Evolutionary conservation across 1,284 basidiomycete species (phyloP), one percentile per base, ranked within the genome.

Genomic region (Farysia itapuensis): DNA sequence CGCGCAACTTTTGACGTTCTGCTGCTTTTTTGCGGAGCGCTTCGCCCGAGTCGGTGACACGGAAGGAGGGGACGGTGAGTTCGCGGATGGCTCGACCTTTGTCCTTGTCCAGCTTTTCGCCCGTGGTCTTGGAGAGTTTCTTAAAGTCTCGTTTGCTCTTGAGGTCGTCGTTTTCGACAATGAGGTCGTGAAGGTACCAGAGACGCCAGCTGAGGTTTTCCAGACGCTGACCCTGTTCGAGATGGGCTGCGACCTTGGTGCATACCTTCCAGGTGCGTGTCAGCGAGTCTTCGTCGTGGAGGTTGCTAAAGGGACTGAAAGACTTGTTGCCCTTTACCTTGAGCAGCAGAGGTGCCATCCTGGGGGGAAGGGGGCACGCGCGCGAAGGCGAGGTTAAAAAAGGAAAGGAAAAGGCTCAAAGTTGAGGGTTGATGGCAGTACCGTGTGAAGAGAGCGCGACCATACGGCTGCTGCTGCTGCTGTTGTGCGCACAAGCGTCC

Each of bases 151-250:
- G 39, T 18, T 40, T 34, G 40, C 50, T 60, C 35, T 57, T 56
- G 40, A 51, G 34, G 30, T 66, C 58, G 35, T 63, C 52, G 22
- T 61, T 46, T 41, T 64, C 52, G 31, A 60, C 65, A 42, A 51
- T 53, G 28, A 59, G 59, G 24, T 60, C 53, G 35, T 61, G 57
- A 7, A 68, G 53, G 29, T 65, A 58, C 67, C 67, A 70, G 15
- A 70, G 39, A 4, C 67, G 31, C 67, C 67, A 70, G 32, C 56
- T 64, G 37, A 70, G 48, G 31, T 70, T 70, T 29, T 70, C 67
- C 36, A 67, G 58, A 15, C 67, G 56, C 39, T 67, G 60, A n/a
- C 67, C 67, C 29, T 67, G 60, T 38, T 70, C 65, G 39, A 70
- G 65, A 25, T 65, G 53, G 12, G 56, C 61, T 15, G 64, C 61